Evolutionary conservation across 2,329 filamentous ascomycete species (phyloP), one percentile per base, ranked within the genome.

Genomic region (Cordyceps tenuipes): DNA sequence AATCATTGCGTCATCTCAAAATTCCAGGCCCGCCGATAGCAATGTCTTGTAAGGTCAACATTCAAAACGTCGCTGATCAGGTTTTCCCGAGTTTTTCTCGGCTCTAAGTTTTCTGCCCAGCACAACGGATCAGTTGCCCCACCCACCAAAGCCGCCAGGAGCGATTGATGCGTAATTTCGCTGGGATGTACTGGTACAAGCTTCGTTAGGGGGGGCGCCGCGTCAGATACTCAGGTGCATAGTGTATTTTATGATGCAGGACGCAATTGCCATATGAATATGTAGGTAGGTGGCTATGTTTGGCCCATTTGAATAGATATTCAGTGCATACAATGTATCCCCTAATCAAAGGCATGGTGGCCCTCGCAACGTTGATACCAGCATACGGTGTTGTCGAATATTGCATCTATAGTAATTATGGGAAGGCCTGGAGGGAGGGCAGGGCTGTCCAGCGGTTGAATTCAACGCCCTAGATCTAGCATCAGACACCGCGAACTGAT

Each of bases 91-190:
- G 1, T 10, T 19, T 19, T 10, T 39, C 15, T 26, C 39, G 10
- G 9, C 2, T 31, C 36, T 36, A 39, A 21, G 44, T 58, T 50
- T 51, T 58, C 39, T 51, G 31, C n/a, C 52, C 36, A 36, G 56
- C 56, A 46, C 36, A 58, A 58, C 36, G 56, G 56, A 59, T 26
- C 19, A 31, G 9, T 17, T 21, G 41, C 57, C 57, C 57, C 56
- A 46, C 56, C 47, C n/a, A 52, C 31, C 31, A 34, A 41, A 43
- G 47, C 57, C 43, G 39, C 57, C 34, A 41, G 23, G 23, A 66
- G 63, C 63, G 62, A 67, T 69, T 69, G 68, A 68, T 39, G 57
- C 41, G 57, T 47, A 64, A 62, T 63, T 63, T 62, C 62, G 55
- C 60, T 60, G 63, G 46, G 52, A 67, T 52, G 65, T 67, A 64